A percentile compares a stretch with the other conserved stretches of the same genome.
Evolutionary conservation across 2,329 filamentous ascomycete species (phyloP).

Genomic region (Microascus cirrosus): DNA sequence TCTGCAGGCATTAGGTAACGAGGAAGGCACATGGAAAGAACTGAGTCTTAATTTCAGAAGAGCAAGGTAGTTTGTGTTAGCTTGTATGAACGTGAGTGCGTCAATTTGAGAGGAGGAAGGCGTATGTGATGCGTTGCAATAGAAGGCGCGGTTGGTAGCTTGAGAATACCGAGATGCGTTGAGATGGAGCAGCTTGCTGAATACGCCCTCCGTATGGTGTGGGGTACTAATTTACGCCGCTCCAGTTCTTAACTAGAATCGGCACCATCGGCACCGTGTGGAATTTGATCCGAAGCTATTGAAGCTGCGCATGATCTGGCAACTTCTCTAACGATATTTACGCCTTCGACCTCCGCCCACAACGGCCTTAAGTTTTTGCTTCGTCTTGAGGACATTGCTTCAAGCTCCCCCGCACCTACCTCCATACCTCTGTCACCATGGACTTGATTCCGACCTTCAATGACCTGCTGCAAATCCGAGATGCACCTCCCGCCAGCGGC

Average conservation of each 20-base stretch:
- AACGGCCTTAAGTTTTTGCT: not conserved
- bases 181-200: too few relatives aligned
- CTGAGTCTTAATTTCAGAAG: too few relatives aligned
- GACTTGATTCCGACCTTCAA: slow-evolving; percentile 62
- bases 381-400: not conserved
- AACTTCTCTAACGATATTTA: not conserved
- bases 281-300: too few relatives aligned
- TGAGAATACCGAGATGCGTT: too few relatives aligned
- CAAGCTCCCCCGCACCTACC: not conserved
- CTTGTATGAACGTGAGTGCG: too few relatives aligned
- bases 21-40: too few relatives aligned
- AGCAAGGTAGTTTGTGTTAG: too few relatives aligned
- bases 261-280: too few relatives aligned
- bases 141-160: too few relatives aligned
- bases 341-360: not conserved
- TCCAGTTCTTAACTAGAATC: not conserved
- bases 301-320: not conserved
- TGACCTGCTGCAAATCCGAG: slow-evolving; percentile 50
- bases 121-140: too few relatives aligned
- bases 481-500: slow-evolving; percentile 34
- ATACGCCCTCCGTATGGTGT: not conserved
- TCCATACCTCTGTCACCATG: slow-evolving; percentile 20
- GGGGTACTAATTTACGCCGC: not conserved
- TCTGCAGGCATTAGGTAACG: too few relatives aligned
- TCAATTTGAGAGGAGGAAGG: too few relatives aligned